phyloP scores from a whole-genome alignment of 1,139 yeast species.

The Saccharomyces hybrid region DNA sequence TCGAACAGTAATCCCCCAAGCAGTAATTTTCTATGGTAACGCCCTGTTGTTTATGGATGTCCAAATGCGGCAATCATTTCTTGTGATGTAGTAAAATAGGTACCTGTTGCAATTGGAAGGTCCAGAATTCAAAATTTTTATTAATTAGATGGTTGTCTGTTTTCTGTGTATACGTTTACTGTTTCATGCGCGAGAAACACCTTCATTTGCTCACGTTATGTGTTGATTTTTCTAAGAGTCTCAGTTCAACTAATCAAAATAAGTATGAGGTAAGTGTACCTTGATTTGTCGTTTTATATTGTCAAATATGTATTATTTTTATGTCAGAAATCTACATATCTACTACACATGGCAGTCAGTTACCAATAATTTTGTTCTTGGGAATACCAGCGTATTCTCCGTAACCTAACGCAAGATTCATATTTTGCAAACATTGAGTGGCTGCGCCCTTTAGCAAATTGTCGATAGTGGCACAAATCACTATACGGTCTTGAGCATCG shows the following conservation, averaged over 20 bases:
- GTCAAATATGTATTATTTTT: too few species aligned
- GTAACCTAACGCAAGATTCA: slow-evolving; percentile 81
- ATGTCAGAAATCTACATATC: too few species aligned
- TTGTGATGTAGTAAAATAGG: not conserved
- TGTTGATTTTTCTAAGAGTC: too few species aligned
- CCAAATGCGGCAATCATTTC: not conserved
- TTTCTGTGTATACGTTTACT: too few species aligned
- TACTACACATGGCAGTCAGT: not conserved
- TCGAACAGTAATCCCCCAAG: not conserved
- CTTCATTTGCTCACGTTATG: too few species aligned
- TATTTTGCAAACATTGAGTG: slow-evolving; percentile 94
- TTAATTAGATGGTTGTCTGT: too few species aligned
- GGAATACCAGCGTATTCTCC: slow-evolving; percentile 96
- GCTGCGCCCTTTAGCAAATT: slow-evolving; percentile 97
- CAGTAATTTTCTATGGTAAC: not conserved
- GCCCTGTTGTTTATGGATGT: not conserved
- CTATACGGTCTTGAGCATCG: slow-evolving; percentile 82
- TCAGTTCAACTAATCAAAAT: too few species aligned
- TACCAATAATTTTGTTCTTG: slow-evolving; percentile 25
- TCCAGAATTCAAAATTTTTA: too few species aligned
- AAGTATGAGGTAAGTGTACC: too few species aligned
- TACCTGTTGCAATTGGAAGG: too few species aligned
- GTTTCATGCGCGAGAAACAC: too few species aligned
- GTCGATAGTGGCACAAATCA: slow-evolving; percentile 90
- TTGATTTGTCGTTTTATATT: too few species aligned